Conservation (phyloP, 768 basidiomycete species). For the Porpolomopsis calyptriformis region DNA sequence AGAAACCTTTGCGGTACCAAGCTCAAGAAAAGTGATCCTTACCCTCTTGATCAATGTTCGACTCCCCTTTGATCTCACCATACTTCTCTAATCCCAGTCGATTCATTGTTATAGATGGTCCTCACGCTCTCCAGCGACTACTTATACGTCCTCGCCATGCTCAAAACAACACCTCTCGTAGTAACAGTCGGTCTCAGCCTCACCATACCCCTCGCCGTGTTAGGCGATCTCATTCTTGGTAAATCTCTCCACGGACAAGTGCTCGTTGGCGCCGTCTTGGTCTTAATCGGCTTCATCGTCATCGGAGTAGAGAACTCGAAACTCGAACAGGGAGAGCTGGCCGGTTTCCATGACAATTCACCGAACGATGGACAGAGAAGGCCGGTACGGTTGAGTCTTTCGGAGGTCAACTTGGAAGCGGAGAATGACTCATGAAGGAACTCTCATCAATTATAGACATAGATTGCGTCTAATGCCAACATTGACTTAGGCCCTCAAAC, state of each 20-base stretch:
- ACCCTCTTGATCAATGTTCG: constrained; percentile 32
- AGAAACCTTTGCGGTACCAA: constrained; percentile 69
- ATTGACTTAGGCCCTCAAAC: no score
- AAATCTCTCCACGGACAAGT: constrained; percentile 49
- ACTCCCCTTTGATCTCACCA: not conserved
- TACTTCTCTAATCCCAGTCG: not conserved
- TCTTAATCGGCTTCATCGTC: constrained; percentile 66
- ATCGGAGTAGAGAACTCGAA: constrained; percentile 43
- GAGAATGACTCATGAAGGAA: no score
- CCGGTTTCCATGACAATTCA: not conserved
- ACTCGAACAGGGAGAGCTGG: not conserved
- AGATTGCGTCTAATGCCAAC: no score
- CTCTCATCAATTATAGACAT: no score
- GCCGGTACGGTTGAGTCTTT: not conserved
- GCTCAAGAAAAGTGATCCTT: constrained; percentile 26
- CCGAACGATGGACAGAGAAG: not conserved
- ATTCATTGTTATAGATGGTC: constrained; percentile 44
- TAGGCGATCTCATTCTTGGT: constrained; percentile 65
- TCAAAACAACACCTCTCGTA: constrained; percentile 91
- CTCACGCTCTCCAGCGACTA: constrained; percentile 82
- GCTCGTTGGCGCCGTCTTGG: constrained; percentile 64
- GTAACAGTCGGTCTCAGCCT: constrained; percentile 88
- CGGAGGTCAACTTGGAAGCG: not conserved
- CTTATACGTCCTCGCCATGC: constrained; percentile 81
- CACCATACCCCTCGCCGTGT: constrained; percentile 85